phyloP scores from a whole-genome alignment of 768 basidiomycete species.

The Boletellus emodensis region DNA sequence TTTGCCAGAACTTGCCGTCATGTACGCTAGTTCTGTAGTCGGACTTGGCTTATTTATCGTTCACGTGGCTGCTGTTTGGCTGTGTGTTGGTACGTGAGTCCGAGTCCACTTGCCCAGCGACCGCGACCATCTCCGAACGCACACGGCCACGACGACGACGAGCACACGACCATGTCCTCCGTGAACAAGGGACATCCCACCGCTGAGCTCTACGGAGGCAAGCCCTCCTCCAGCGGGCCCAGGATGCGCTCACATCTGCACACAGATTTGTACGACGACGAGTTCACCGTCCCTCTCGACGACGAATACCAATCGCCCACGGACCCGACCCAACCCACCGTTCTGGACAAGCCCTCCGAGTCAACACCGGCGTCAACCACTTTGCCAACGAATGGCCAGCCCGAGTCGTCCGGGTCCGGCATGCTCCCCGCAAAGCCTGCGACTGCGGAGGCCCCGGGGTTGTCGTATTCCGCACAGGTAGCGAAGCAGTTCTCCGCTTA shows the following conservation, averaged over 20 bases:
- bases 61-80: conserved; percentile 22
- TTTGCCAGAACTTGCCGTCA: conserved; percentile 14
- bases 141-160: not conserved
- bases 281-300: conserved; percentile 32
- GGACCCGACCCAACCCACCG: conserved; percentile 14
- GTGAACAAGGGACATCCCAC: conserved; percentile 31
- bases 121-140: not conserved
- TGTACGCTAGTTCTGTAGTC: conserved; percentile 25
- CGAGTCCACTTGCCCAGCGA: not conserved
- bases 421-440: conserved; percentile 29
- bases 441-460: conserved; percentile 23
- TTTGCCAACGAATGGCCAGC: conserved; percentile 16
- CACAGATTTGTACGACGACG: conserved; percentile 53
- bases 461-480: conserved; percentile 62
- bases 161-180: conserved; percentile 17
- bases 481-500: conserved; percentile 63
- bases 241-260: conserved; percentile 1
- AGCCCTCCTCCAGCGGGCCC: conserved; percentile 11
- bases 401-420: conserved; percentile 19
- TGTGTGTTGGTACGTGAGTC: conserved; percentile 10
- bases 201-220: conserved; percentile 47
- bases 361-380: conserved; percentile 16
- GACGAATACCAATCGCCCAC: conserved; percentile 31
- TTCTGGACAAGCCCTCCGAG: conserved; percentile 16
- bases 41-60: conserved; percentile 21